A percentile compares a stretch with the other conserved stretches of the same genome.
These are phyloP conservation scores for Xylaria palmicola DNA, from an alignment of 495 filamentous ascomycete species.

Conservation along the genomic window DNA sequence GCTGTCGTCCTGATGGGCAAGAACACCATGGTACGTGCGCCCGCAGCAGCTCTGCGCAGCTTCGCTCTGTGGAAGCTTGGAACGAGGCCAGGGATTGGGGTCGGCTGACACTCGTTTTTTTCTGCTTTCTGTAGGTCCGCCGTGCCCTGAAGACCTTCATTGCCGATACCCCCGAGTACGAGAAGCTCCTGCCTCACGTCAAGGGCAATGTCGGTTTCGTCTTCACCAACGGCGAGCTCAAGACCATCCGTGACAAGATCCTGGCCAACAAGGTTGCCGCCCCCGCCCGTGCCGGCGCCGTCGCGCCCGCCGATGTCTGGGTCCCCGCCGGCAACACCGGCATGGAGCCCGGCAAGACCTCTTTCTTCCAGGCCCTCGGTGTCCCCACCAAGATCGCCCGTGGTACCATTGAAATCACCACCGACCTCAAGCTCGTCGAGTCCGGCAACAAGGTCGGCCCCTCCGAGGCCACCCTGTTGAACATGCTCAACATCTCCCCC, in stretches of 20 bases:
- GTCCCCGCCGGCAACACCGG: constrained; percentile 97
- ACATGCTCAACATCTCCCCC: constrained; percentile 99
- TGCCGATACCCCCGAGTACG: constrained; percentile 87
- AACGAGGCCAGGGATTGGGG: no score
- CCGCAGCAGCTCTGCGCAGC: no score
- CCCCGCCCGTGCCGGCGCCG: constrained; percentile 92
- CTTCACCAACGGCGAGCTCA: constrained; percentile 97
- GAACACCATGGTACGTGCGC: constrained; percentile 95
- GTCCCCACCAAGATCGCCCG: constrained; percentile 99
- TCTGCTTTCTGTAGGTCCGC: constrained; percentile 62
- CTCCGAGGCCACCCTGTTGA: constrained; percentile 96
- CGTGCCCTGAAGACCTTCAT: constrained; percentile 97
- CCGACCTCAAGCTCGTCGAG: constrained; percentile 96
- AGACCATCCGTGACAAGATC: constrained; percentile 88
- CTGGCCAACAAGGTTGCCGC: constrained; percentile 95
- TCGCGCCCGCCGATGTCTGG: constrained; percentile 87
- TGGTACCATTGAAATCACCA: constrained; percentile 99
- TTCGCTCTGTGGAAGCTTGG: no score
- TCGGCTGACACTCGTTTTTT: neutral
- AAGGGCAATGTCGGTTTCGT: constrained; percentile 98
- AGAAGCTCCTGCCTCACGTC: constrained; percentile 93
- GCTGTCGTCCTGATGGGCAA: constrained; percentile 99
- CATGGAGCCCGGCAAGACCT: constrained; percentile 99
- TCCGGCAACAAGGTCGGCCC: constrained; percentile 90
- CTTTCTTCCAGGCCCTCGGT: constrained; percentile 99